These are phyloP conservation scores for Ceratocystis destructans DNA, from an alignment of 2,329 filamentous ascomycete genomes.

Conservation along the genomic window DNA sequence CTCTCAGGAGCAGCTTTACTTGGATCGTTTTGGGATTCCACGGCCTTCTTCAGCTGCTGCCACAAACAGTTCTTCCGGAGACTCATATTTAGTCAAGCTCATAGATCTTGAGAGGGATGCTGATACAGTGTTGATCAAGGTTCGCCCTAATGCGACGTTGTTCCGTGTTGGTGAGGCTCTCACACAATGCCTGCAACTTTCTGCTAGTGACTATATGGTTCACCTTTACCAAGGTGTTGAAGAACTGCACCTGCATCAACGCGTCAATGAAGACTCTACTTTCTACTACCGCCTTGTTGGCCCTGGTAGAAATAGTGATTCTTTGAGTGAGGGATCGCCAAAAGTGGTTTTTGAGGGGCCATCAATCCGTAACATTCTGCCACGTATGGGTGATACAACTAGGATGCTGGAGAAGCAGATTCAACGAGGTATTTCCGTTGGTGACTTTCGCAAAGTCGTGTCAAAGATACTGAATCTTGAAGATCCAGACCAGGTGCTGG, in stretches of 20 bases:
- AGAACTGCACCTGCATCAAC: constrained; percentile 10
- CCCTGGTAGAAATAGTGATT: neutral
- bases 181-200: constrained; percentile 2
- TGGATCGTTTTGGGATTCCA: neutral
- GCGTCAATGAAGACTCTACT: constrained; percentile 10
- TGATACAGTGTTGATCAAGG: constrained; percentile 7
- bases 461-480: constrained; percentile 10
- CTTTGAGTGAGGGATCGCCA: neutral
- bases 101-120: constrained; percentile 12
- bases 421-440: constrained; percentile 2
- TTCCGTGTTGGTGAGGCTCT: constrained; percentile 9
- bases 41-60: constrained; percentile 16
- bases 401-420: constrained; percentile 5
- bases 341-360: neutral
- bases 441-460: constrained; percentile 7
- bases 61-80: constrained; percentile 16
- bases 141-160: constrained; percentile 4
- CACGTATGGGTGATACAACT: neutral
- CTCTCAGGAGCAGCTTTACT: neutral
- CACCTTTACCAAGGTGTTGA: constrained; percentile 11
- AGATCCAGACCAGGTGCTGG: constrained; percentile 13
- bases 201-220: constrained; percentile 12
- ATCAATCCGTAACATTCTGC: neutral
- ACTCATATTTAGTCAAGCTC: constrained; percentile 8
- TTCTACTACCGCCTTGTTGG: constrained; percentile 14